Evolutionary conservation across 108 stramenopile genomes (phyloP), one percentile per base, ranked within the genome.

Genomic region (Cyclotella distinguenda): DNA sequence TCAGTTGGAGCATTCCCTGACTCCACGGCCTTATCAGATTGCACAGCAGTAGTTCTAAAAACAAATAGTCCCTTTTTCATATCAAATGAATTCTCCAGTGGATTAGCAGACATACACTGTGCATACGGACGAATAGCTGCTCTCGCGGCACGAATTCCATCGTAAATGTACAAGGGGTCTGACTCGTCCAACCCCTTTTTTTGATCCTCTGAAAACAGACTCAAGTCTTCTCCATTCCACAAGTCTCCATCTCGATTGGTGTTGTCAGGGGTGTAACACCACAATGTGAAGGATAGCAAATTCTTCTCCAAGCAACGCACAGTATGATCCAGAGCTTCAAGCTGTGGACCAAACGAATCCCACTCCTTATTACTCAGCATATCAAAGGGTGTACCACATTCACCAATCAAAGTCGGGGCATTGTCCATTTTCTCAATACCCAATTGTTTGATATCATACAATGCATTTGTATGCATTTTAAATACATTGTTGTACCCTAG

Each of bases 221-320:
- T 64, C 39, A 79, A 53, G 55, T 79, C 67, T 35, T 79, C 78
- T 1, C 67, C 72, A 39, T 79, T 79, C 78, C 78, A 79, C 18
- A 48, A 15, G 31, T 79, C 78, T 8, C 78, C 78, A 22, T 12
- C 30, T 7, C 2, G 16, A 30, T 79, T 61, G 31, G 67, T 52
- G 47, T 79, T 73, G 26, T 79, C 72, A 1, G 67, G 39, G 36
- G 72, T 58, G 53, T 79, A 79, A 44, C 55, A 66, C 78, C 78
- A 79, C 15, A 79, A 22, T 11, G 78, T 74, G 18, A 65, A 79
- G 9, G 72, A 68, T n/a, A 62, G 43, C 28, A 69, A 45, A 23
- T 61, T 68, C 44, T 50, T 47, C 35, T 79, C 78, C 18, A 79
- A 31, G 16, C 72, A 72, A 15, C 53, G 27, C 39, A 79, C 10